These are phyloP conservation scores for Sequoia sempervirens DNA, from an alignment of 75 land plant genomes.

Conservation along the genomic window DNA sequence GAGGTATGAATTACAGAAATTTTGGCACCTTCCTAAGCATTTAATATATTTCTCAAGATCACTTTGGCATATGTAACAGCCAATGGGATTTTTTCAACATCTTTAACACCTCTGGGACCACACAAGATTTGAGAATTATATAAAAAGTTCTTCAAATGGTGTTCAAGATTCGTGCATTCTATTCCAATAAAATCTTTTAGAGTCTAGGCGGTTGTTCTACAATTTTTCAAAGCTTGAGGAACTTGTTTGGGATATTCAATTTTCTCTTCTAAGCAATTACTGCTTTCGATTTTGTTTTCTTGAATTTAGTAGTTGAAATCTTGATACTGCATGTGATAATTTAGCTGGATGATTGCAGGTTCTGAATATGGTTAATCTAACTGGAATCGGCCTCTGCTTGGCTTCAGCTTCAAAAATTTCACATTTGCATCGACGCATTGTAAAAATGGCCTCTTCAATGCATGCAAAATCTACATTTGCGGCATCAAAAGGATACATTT, in stretches of 20 bases:
- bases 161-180: not conserved
- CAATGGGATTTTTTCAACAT: too few species aligned
- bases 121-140: not conserved
- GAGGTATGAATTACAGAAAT: too few species aligned
- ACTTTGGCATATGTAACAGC: too few species aligned
- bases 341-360: conserved; percentile 13
- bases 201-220: not conserved
- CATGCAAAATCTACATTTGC: conserved; percentile 26
- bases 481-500: not conserved
- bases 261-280: not conserved
- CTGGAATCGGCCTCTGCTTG: conserved; percentile 22
- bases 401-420: conserved; percentile 27
- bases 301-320: not conserved
- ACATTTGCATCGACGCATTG: conserved; percentile 31
- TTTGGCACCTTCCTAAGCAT: too few species aligned
- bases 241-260: not conserved
- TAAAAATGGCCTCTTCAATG: conserved; percentile 19
- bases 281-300: not conserved
- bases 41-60: too few species aligned
- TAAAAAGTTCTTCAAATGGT: not conserved
- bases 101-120: too few species aligned
- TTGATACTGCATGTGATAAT: not conserved
- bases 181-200: not conserved
- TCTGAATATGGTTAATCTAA: conserved; percentile 20
- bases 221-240: not conserved